Base-by-base conservation (phyloP, 179 eudicot genomes). In the Gypsophila paniculata region DNA sequence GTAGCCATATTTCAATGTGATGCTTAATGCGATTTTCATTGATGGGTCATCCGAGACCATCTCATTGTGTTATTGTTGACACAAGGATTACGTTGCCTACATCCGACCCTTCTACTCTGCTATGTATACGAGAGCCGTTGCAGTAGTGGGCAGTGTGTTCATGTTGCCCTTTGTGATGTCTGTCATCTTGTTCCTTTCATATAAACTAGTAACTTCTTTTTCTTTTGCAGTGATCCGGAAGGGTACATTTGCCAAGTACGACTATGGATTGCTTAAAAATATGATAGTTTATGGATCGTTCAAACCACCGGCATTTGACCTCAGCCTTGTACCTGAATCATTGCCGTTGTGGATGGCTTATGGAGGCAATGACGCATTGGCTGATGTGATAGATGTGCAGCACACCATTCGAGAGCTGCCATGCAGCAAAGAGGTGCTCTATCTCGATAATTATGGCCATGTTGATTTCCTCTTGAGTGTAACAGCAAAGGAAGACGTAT, bases 311-410 rank as follows among this genome's bases (percentile, higher is more conserved):
- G 51, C 13, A 46, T 93, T 89, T 72, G 90, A 94, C 85, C 85
- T 89, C 38, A 78, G 88, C 79, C 71, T 55, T 15, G 80, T 94
- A 42, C 92, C 97, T 29, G 74, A 84, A 34, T 85, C 90, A 12
- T 80, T 94, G 80, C 97, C 99, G 23, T 3, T 94, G 36, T 94
- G 96, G 99, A 91, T 94, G 87, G 97, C 78, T 58, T 91, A 88
- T 76, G 99, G 99, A 39, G 95, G 88, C 53, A 84, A 82, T 1
- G 99, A 94, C 78, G 92, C 78, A 60, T 87, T 94, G 75, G 96
- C 96, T 64, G 99, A 94, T 65, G 69, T 82, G 68, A 60, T 58
- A 9, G 99, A 94, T 77, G 86, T 94, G 79, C 83, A 89, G 69
- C 96, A 70, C 74, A 94, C 96, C 39, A 72, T 90, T 12, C 70